Conservation (phyloP, 176 grass and related monocot species). For the Aegilops bicornis region DNA sequence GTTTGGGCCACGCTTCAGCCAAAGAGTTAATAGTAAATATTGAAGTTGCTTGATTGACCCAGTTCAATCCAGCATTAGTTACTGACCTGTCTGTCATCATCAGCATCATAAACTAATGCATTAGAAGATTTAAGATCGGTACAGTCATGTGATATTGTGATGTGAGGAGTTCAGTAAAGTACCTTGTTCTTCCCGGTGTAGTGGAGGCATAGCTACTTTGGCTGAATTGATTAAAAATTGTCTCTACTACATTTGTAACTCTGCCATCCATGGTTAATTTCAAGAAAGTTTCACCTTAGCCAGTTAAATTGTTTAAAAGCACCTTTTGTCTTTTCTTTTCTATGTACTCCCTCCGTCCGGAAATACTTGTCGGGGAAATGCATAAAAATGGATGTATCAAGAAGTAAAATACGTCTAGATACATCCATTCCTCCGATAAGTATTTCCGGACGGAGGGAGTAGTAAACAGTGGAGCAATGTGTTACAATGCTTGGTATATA, state of each 20-base stretch:
- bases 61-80: not conserved
- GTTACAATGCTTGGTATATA: not conserved
- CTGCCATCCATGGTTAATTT: not conserved
- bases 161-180: not conserved
- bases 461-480: not conserved
- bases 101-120: too few relatives aligned
- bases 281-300: not conserved
- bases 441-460: too few relatives aligned
- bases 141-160: not conserved
- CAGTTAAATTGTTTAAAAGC: not conserved
- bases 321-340: not conserved
- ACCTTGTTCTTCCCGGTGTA: not conserved
- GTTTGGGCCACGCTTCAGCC: not conserved
- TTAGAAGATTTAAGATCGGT: not conserved
- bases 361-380: too few relatives aligned
- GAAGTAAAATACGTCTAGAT: too few relatives aligned
- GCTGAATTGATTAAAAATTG: too few relatives aligned
- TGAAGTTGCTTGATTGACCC: not conserved
- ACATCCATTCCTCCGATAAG: too few relatives aligned
- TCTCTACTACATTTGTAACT: not conserved
- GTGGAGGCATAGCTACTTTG: not conserved
- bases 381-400: too few relatives aligned
- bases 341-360: too few relatives aligned
- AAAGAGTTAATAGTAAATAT: not conserved
- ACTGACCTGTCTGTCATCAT: too few relatives aligned